These are phyloP conservation scores for Alloteropsis angusta DNA, from an alignment of 202 grass and related monocot species.

Conservation along the genomic window DNA sequence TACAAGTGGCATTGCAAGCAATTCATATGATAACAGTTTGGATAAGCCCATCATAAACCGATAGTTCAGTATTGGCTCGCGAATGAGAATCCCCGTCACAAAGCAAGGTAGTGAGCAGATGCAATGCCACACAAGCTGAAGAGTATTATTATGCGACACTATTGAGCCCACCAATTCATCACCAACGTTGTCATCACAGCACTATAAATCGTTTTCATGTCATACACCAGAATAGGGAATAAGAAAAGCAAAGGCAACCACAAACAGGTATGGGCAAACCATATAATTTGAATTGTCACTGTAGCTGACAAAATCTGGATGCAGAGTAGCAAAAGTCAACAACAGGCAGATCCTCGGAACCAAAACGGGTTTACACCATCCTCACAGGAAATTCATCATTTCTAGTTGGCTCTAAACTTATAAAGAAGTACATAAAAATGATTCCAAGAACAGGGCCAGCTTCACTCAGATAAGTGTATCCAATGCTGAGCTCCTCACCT, in stretches of 20 bases:
- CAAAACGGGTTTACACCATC: slow-evolving; percentile 12
- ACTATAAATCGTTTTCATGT: background rate
- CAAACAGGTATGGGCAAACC: background rate
- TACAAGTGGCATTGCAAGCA: background rate
- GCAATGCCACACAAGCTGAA: background rate
- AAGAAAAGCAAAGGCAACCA: background rate
- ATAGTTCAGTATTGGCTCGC: background rate
- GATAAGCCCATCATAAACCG: background rate
- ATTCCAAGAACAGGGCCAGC: slow-evolving; percentile 13
- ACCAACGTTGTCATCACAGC: background rate
- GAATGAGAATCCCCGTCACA: background rate
- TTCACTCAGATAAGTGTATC: background rate
- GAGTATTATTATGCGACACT: background rate
- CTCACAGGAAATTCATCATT: slow-evolving; percentile 15
- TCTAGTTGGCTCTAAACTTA: slow-evolving; percentile 25
- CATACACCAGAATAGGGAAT: background rate
- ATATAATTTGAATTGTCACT: slow-evolving; percentile 9
- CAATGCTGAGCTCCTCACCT: slow-evolving; percentile 24
- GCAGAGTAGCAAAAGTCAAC: slow-evolving; percentile 17
- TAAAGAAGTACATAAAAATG: slow-evolving; percentile 29
- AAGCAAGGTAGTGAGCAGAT: background rate
- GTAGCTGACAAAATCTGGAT: slow-evolving; percentile 33
- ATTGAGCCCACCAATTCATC: background rate
- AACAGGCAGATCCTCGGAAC: slow-evolving; percentile 7
- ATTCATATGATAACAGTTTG: background rate